phyloP scores from a whole-genome alignment of 2,329 filamentous ascomycete species.

The Aspergillus unguis region DNA sequence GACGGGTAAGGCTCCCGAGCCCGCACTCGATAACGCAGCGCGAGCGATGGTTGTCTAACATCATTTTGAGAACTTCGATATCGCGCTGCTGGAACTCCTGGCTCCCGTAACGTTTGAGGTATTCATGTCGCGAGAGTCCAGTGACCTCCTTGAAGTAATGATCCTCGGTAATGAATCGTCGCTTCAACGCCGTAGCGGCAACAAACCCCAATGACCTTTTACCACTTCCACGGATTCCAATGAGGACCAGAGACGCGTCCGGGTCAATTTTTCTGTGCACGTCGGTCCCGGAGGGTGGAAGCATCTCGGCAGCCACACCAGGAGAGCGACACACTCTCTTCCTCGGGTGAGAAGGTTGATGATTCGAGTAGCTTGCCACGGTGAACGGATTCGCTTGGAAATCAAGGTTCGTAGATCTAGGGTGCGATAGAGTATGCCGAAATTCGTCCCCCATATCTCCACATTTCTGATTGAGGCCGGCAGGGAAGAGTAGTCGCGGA shows the following conservation, averaged over 20 bases:
- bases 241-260: conserved; percentile 41
- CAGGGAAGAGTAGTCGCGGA: background rate
- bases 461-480: background rate
- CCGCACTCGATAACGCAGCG: conserved; percentile 45
- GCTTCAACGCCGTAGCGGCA: conserved; percentile 41
- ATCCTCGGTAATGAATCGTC: conserved; percentile 45
- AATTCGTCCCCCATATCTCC: background rate
- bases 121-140: conserved; percentile 42
- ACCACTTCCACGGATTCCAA: conserved; percentile 45
- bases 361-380: background rate
- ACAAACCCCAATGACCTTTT: conserved; percentile 45
- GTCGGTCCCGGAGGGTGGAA: conserved; percentile 8
- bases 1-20: conserved; percentile 41
- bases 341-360: background rate
- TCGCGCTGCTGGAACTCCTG: conserved; percentile 43
- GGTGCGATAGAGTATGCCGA: background rate
- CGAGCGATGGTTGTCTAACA: conserved; percentile 44
- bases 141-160: conserved; percentile 45
- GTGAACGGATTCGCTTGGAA: background rate
- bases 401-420: background rate
- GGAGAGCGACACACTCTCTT: conserved; percentile 1
- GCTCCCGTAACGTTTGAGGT: conserved; percentile 38
- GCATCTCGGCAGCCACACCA: conserved; percentile 7
- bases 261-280: conserved; percentile 30
- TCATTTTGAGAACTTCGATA: conserved; percentile 41